These are phyloP conservation scores for Aspergillus carbonarius DNA, from an alignment of 2,329 filamentous ascomycete species.

Conservation along the genomic window DNA sequence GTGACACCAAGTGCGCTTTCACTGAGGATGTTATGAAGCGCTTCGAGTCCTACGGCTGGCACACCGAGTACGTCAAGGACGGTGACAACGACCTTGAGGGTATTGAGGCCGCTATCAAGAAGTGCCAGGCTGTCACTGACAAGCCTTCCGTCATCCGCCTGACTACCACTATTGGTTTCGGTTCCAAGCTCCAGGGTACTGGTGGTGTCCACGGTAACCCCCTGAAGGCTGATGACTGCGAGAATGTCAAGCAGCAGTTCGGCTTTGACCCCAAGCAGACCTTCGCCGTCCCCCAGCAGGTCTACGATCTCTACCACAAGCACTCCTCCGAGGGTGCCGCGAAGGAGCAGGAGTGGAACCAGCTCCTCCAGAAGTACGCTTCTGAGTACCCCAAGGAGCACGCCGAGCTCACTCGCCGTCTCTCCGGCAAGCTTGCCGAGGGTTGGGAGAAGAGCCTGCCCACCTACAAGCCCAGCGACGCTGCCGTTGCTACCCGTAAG, in stretches of 20 bases:
- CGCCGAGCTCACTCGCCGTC: slow-evolving; percentile 77
- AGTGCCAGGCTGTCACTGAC: slow-evolving; percentile 83
- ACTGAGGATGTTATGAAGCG: slow-evolving; percentile 94
- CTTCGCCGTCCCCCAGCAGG: slow-evolving; percentile 90
- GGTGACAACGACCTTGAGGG: slow-evolving; percentile 83
- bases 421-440: slow-evolving; percentile 80
- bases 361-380: slow-evolving; percentile 83
- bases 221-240: slow-evolving; percentile 90
- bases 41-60: slow-evolving; percentile 97
- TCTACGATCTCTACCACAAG: slow-evolving; percentile 88
- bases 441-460: slow-evolving; percentile 96
- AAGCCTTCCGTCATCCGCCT: slow-evolving; percentile 98
- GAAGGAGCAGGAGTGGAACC: slow-evolving; percentile 91
- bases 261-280: slow-evolving; percentile 93
- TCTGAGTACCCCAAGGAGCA: slow-evolving; percentile 74
- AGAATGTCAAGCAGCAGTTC: slow-evolving; percentile 91
- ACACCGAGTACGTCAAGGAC: slow-evolving; percentile 77
- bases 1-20: slow-evolving; percentile 93
- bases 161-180: slow-evolving; percentile 95
- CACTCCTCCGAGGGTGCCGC: slow-evolving; percentile 82
- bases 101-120: slow-evolving; percentile 85
- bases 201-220: slow-evolving; percentile 95
- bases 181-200: slow-evolving; percentile 89
- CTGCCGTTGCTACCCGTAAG: slow-evolving; percentile 89
- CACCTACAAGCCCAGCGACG: slow-evolving; percentile 80